Evolutionary conservation across 805 yeast species (phyloP).

Genomic region (Crinitomyces ghanaensis): DNA sequence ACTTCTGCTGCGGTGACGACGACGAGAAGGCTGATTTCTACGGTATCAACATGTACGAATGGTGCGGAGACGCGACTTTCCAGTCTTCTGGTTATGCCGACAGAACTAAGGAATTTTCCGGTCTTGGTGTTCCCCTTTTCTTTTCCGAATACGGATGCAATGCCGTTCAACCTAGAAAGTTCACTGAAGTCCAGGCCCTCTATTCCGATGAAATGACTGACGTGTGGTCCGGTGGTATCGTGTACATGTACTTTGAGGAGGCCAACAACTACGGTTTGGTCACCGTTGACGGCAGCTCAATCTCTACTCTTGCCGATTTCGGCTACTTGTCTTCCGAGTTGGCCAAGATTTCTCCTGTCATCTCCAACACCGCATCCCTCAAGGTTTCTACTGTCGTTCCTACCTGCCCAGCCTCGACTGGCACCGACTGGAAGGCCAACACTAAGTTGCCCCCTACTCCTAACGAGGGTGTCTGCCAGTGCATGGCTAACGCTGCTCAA

Average conservation of each 20-base stretch:
- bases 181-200: slow-evolving; percentile 61
- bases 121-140: slow-evolving; percentile 68
- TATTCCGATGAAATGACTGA: slow-evolving; percentile 65
- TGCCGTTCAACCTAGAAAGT: slow-evolving; percentile 56
- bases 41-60: slow-evolving; percentile 79
- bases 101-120: slow-evolving; percentile 60
- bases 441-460: slow-evolving; percentile 72
- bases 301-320: slow-evolving; percentile 53
- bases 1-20: slow-evolving; percentile 69
- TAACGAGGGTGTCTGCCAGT: slow-evolving; percentile 50
- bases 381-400: slow-evolving; percentile 28
- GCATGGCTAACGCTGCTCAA: slow-evolving; percentile 39
- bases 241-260: slow-evolving; percentile 84
- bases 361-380: slow-evolving; percentile 31
- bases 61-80: slow-evolving; percentile 61
- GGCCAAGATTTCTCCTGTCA: slow-evolving; percentile 40
- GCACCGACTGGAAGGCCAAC: slow-evolving; percentile 52
- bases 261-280: slow-evolving; percentile 75
- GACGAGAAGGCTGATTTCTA: slow-evolving; percentile 58
- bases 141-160: slow-evolving; percentile 90
- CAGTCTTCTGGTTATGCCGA: slow-evolving; percentile 53
- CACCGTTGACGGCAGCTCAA: slow-evolving; percentile 34
- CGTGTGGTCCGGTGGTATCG: slow-evolving; percentile 92
- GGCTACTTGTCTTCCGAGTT: slow-evolving; percentile 43
- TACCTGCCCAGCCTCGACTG: slow-evolving; percentile 40